A percentile compares a stretch with the other conserved stretches of the same genome.
Conservation (phyloP, 2,329 filamentous ascomycete genomes). For the Colletotrichum sansevieriae region DNA sequence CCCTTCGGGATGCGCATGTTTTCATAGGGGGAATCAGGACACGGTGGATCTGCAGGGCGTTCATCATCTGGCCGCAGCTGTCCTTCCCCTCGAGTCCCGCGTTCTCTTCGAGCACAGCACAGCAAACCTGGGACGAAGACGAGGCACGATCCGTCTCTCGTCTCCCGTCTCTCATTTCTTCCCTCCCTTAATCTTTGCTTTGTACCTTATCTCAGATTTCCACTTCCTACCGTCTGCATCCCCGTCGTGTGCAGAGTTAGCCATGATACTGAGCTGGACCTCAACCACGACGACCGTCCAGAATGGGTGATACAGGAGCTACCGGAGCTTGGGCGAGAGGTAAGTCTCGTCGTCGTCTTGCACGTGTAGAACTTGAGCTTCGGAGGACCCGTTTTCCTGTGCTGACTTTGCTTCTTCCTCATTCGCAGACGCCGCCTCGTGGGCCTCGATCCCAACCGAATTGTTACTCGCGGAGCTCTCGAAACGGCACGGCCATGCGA, state of each 20-base stretch:
- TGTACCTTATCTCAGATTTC: too few species aligned
- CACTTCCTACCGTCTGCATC: conserved; percentile 11
- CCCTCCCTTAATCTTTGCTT: not conserved
- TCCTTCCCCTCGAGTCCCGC: conserved; percentile 19
- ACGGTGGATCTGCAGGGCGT: conserved; percentile 19
- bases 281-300: conserved; percentile 32
- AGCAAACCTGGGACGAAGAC: conserved; percentile 36
- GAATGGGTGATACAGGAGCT: conserved; percentile 38
- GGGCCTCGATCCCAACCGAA: conserved; percentile 66
- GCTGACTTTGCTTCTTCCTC: conserved; percentile 17
- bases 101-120: conserved; percentile 1
- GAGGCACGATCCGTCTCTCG: conserved; percentile 15
- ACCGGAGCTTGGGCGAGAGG: conserved; percentile 34
- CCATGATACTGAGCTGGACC: conserved; percentile 38
- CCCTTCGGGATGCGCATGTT: conserved; percentile 33
- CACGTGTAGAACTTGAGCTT: not conserved
- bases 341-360: conserved; percentile 6
- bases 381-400: conserved; percentile 2
- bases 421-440: conserved; percentile 50
- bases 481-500: conserved; percentile 56
- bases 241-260: conserved; percentile 29
- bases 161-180: not conserved
- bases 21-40: conserved; percentile 34
- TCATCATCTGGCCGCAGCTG: not conserved
- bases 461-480: conserved; percentile 66